phyloP scores from a whole-genome alignment of 208 protist species.

The Porcisia hertigi region DNA sequence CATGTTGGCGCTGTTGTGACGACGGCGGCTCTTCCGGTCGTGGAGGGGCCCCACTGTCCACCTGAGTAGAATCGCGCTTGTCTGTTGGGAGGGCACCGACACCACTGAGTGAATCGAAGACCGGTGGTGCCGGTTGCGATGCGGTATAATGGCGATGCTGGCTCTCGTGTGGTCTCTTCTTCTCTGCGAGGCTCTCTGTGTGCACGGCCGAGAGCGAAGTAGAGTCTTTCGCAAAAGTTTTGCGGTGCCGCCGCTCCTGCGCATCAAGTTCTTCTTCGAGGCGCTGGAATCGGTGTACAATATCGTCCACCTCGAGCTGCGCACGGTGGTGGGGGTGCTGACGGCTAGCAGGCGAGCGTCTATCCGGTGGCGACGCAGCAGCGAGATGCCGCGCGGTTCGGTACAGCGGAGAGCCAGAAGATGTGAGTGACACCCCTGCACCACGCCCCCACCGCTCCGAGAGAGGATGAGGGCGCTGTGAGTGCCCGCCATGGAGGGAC shows the following conservation, averaged over 20 bases:
- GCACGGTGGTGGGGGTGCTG: neutral
- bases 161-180: neutral
- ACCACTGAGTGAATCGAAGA: neutral
- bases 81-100: neutral
- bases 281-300: conserved; percentile 33
- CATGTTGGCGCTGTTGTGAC: neutral
- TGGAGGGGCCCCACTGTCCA: neutral
- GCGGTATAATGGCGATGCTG: neutral
- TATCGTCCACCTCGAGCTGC: conserved; percentile 30
- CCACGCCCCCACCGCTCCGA: neutral
- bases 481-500: conserved; percentile 3
- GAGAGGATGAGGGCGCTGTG: neutral
- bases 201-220: neutral
- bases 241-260: conserved; percentile 19
- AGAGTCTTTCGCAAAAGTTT: neutral
- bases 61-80: neutral
- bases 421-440: conserved; percentile 9
- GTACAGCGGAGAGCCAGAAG: conserved; percentile 12
- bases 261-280: conserved; percentile 34
- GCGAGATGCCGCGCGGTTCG: neutral
- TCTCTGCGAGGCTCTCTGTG: neutral
- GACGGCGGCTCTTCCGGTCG: neutral
- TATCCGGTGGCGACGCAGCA: neutral
- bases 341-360: neutral
- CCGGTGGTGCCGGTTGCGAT: neutral